These are phyloP conservation scores for Xylariales sp. DNA, from an alignment of 2,329 filamentous ascomycete genomes.

Conservation along the genomic window DNA sequence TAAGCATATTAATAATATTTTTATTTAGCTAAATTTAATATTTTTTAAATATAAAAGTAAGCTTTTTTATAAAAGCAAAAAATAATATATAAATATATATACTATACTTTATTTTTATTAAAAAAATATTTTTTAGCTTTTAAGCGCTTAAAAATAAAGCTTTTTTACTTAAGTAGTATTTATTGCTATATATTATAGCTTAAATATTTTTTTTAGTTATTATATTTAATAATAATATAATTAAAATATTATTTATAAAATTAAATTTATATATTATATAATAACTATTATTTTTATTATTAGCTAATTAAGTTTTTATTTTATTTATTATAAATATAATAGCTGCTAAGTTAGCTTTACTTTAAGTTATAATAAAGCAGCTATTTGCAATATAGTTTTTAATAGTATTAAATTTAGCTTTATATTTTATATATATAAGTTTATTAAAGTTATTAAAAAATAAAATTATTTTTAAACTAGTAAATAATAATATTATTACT, in stretches of 20 bases:
- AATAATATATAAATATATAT: not conserved
- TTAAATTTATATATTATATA: too few relatives aligned
- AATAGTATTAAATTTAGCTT: not conserved
- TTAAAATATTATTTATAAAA: not conserved
- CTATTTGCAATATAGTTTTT: not conserved
- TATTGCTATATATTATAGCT: too few relatives aligned
- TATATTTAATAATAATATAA: not conserved
- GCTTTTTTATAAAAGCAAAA: not conserved
- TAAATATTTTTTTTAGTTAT: not conserved
- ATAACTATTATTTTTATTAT: not conserved
- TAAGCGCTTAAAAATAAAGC: too few relatives aligned
- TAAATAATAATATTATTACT: not conserved
- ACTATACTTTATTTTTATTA: not conserved
- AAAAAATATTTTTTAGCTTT: not conserved
- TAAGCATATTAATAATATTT: slow-evolving; percentile 4
- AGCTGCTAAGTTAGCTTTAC: not conserved
- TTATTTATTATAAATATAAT: not conserved
- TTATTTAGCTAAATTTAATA: not conserved
- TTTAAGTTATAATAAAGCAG: not conserved
- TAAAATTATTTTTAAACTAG: too few relatives aligned
- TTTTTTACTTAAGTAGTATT: too few relatives aligned
- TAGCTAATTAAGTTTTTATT: not conserved
- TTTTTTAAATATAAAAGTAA: not conserved
- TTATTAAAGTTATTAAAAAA: not conserved
- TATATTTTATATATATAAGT: not conserved